Percentiles rank a stretch among this genome's conserved stretches.
Conservation (phyloP, 1,284 basidiomycete species). For the Gymnopus androsaceus region DNA sequence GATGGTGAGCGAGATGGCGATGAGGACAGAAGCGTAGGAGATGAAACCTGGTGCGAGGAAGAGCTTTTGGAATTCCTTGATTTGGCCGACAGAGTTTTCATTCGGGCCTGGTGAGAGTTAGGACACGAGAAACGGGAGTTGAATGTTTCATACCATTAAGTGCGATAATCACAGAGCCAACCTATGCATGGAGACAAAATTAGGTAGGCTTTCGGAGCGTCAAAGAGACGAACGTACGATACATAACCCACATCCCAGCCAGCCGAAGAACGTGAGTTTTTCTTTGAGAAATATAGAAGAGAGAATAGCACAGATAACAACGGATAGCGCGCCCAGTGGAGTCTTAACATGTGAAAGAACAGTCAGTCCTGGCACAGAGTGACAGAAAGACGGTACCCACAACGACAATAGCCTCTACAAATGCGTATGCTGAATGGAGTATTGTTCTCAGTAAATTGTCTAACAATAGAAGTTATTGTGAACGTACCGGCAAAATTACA, state of each 20-base stretch:
- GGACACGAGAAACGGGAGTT: neutral
- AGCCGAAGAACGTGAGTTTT: constrained; percentile 88
- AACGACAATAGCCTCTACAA: constrained; percentile 87
- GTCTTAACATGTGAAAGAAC: constrained; percentile 50
- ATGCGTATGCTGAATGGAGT: constrained; percentile 71
- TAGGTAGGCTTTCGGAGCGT: neutral
- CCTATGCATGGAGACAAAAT: constrained; percentile 35
- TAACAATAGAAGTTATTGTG: constrained; percentile 20
- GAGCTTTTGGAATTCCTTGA: constrained; percentile 76
- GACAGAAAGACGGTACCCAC: constrained; percentile 48
- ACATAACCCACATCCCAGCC: constrained; percentile 90
- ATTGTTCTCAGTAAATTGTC: constrained; percentile 19
- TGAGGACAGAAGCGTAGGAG: constrained; percentile 69
- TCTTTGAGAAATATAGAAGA: constrained; percentile 95
- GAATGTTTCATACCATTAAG: constrained; percentile 56
- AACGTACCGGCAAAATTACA: constrained; percentile 80
- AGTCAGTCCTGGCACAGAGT: neutral
- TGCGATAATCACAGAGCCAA: constrained; percentile 87
- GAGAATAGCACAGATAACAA: constrained; percentile 92
- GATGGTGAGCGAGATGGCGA: constrained; percentile 63
- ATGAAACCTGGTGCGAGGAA: constrained; percentile 91
- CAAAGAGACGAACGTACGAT: constrained; percentile 51
- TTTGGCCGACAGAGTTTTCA: constrained; percentile 80
- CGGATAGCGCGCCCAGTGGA: constrained; percentile 94
- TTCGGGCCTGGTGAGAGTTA: constrained; percentile 59